phyloP scores from a whole-genome alignment of 108 stramenopile species.

The Cyclotella baltica region DNA sequence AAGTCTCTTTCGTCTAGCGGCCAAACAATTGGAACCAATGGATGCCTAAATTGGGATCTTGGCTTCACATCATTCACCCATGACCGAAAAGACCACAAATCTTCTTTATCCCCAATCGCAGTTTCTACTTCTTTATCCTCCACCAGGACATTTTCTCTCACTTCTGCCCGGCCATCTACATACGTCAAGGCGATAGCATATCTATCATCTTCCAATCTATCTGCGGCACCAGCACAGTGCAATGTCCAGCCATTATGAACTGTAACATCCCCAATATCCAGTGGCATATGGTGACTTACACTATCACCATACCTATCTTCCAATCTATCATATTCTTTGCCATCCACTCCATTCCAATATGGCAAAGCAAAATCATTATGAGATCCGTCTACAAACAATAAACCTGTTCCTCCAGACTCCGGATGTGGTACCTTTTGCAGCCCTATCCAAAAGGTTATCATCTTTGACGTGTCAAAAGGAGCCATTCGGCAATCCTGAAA shows the following conservation, averaged over 20 bases:
- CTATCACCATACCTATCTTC: conserved; percentile 61
- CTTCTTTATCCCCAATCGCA: conserved; percentile 77
- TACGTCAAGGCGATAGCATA: conserved; percentile 79
- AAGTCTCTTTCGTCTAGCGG: conserved; percentile 39
- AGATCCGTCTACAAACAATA: conserved; percentile 75
- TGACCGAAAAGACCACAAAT: conserved; percentile 74
- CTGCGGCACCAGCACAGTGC: conserved; percentile 79
- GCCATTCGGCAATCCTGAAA: conserved; percentile 82
- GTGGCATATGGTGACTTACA: conserved; percentile 77
- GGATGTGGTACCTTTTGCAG: conserved; percentile 62
- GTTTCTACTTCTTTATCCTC: background rate
- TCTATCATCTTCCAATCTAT: conserved; percentile 54
- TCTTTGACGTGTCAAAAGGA: conserved; percentile 84
- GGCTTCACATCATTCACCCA: conserved; percentile 71
- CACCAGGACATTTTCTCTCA: conserved; percentile 64
- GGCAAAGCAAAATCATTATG: conserved; percentile 87
- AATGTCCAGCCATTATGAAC: conserved; percentile 89
- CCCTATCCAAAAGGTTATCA: conserved; percentile 92
- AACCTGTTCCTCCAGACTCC: conserved; percentile 66
- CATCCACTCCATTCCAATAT: conserved; percentile 79
- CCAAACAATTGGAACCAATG: conserved; percentile 84
- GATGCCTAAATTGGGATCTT: conserved; percentile 61
- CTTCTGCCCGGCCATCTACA: conserved; percentile 80
- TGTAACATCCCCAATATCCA: conserved; percentile 77
- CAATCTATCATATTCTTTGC: conserved; percentile 61